phyloP scores from a whole-genome alignment of 2,329 filamentous ascomycete genomes.

The Incumbomyces lentus region DNA sequence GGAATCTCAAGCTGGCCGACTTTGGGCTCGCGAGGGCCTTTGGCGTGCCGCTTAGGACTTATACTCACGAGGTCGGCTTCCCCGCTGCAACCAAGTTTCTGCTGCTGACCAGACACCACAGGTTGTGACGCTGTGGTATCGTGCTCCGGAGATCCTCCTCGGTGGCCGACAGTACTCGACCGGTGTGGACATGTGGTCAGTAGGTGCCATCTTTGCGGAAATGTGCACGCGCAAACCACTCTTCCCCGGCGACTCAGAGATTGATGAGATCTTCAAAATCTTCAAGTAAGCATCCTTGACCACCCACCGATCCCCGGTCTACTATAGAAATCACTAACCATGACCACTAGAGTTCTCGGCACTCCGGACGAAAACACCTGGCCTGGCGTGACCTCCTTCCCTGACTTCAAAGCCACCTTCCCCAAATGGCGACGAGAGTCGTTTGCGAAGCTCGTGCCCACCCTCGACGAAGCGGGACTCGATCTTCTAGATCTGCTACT shows the following conservation, averaged over 20 bases:
- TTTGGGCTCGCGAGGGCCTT: constrained; percentile 85
- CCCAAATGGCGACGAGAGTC: constrained; percentile 77
- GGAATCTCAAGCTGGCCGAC: constrained; percentile 82
- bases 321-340: constrained; percentile 13
- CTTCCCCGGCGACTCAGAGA: constrained; percentile 86
- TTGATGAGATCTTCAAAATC: constrained; percentile 90
- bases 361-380: constrained; percentile 73
- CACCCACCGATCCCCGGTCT: not conserved
- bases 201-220: constrained; percentile 89
- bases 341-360: constrained; percentile 54
- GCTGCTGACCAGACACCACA: constrained; percentile 22
- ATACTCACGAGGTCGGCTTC: constrained; percentile 65
- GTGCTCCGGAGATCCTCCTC: constrained; percentile 78
- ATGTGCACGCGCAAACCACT: constrained; percentile 92
- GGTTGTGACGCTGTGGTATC: constrained; percentile 91
- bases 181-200: constrained; percentile 92
- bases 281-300: constrained; percentile 55
- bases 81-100: too few relatives aligned
- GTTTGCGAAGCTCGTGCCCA: constrained; percentile 55
- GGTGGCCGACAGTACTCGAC: constrained; percentile 88
- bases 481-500: constrained; percentile 55
- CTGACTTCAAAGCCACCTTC: constrained; percentile 85
- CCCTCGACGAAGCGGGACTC: constrained; percentile 53
- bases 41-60: constrained; percentile 79
- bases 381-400: constrained; percentile 90